Conservation (phyloP, 768 basidiomycete species). For the Boletus rex-veris region DNA sequence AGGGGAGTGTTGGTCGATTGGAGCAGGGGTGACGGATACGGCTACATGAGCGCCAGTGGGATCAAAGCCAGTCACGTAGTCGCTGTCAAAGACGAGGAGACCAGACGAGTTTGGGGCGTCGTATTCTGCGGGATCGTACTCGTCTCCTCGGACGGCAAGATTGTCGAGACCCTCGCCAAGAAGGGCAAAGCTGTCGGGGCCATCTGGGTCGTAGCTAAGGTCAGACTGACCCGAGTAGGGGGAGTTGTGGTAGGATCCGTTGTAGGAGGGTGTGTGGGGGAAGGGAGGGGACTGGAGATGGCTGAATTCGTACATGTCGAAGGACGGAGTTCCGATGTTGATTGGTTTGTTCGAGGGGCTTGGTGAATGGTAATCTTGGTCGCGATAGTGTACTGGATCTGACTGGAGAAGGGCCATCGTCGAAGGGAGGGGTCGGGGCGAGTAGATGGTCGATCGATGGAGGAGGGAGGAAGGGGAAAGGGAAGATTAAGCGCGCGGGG, state of each 20-base stretch:
- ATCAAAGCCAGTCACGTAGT: slow-evolving; percentile 38
- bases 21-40: slow-evolving; percentile 36
- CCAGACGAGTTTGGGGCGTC: slow-evolving; percentile 51
- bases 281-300: slow-evolving; percentile 39
- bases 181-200: slow-evolving; percentile 45
- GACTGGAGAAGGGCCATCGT: slow-evolving; percentile 31
- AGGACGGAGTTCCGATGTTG: slow-evolving; percentile 22
- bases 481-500: slow-evolving; percentile 19
- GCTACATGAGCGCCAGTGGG: slow-evolving; percentile 33
- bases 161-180: slow-evolving; percentile 45
- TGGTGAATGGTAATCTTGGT: slow-evolving; percentile 24
- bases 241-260: slow-evolving; percentile 66
- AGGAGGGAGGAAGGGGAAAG: not conserved
- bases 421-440: slow-evolving; percentile 5
- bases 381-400: slow-evolving; percentile 18
- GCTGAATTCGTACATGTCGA: slow-evolving; percentile 41
- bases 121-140: slow-evolving; percentile 75
- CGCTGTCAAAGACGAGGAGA: slow-evolving; percentile 59
- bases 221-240: slow-evolving; percentile 70
- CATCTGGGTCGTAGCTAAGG: slow-evolving; percentile 51
- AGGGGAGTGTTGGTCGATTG: slow-evolving; percentile 36
- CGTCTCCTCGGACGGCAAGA: slow-evolving; percentile 34
- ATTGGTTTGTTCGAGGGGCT: slow-evolving; percentile 30
- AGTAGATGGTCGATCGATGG: slow-evolving; percentile 1
- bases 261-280: slow-evolving; percentile 54